Conservation (phyloP, 2,329 filamentous ascomycete genomes). For the Colletotrichum noveboracense region DNA sequence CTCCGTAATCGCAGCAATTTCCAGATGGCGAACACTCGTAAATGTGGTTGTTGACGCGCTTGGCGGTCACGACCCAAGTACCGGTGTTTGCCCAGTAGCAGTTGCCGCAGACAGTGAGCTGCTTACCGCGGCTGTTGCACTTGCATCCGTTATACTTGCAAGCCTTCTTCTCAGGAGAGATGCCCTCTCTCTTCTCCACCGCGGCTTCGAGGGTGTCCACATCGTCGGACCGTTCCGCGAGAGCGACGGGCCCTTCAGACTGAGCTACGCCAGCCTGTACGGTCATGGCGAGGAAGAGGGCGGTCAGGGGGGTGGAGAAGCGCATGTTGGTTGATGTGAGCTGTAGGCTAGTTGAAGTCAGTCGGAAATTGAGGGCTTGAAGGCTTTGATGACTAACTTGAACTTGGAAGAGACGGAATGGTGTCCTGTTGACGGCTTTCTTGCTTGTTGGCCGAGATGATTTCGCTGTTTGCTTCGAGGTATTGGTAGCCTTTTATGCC, state of each 20-base stretch:
- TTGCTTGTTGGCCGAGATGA: not conserved
- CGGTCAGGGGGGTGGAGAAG: not conserved
- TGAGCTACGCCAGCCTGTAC: not conserved
- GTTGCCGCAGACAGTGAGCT: constrained; percentile 28
- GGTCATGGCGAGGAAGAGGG: not conserved
- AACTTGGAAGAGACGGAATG: not conserved
- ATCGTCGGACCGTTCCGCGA: not conserved
- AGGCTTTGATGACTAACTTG: not conserved
- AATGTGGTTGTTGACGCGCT: constrained; percentile 26
- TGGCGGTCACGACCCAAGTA: constrained; percentile 22
- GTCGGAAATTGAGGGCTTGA: not conserved
- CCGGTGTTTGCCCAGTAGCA: constrained; percentile 24
- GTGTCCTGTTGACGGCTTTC: not conserved
- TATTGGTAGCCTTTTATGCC: not conserved
- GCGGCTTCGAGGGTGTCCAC: not conserved
- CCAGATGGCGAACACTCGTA: constrained; percentile 28
- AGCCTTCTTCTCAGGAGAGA: constrained; percentile 18
- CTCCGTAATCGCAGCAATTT: constrained; percentile 27
- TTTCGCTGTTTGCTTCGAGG: not conserved
- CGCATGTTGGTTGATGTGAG: constrained; percentile 11
- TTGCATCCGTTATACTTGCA: constrained; percentile 28
- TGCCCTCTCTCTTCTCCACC: not conserved
- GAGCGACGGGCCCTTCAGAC: not conserved
- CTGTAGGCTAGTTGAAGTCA: not conserved
- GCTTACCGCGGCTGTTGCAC: constrained; percentile 26